phyloP scores from a whole-genome alignment of 202 grass and related monocot genomes.

The Hordeum pubiflorum region DNA sequence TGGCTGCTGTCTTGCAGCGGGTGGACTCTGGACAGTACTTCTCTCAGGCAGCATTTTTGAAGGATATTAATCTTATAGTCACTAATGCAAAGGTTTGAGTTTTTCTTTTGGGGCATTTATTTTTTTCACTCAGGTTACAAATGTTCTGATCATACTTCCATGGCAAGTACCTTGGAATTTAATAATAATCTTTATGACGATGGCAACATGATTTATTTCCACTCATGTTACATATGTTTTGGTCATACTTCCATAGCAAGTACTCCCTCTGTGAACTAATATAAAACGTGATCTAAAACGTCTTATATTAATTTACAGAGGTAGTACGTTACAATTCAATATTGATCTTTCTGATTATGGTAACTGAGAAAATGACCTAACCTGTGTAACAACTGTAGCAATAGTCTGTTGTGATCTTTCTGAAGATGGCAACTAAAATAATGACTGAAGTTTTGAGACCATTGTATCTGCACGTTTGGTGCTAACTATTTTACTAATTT shows the following conservation, averaged over 20 bases:
- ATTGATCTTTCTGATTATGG: not conserved
- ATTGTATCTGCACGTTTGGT: not conserved
- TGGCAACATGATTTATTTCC: not conserved
- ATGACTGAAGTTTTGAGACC: not conserved
- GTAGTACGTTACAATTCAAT: not conserved
- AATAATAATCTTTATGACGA: not conserved
- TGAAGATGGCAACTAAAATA: constrained; percentile 4
- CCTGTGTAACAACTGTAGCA: not conserved
- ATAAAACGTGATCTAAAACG: too few relatives aligned
- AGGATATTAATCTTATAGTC: constrained; percentile 91
- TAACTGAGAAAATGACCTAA: not conserved
- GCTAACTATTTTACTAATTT: constrained; percentile 2
- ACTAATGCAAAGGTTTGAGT: constrained; percentile 77
- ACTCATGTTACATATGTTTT: not conserved
- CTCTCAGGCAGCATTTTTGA: constrained; percentile 54
- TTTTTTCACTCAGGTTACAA: constrained; percentile 10
- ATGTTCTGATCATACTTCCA: not conserved
- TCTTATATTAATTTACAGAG: too few relatives aligned
- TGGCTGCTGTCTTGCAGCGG: constrained; percentile 80
- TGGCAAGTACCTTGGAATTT: not conserved
- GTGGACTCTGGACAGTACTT: constrained; percentile 88
- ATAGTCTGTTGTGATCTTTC: not conserved
- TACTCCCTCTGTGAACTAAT: too few relatives aligned
- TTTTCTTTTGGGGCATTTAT: constrained; percentile 7
- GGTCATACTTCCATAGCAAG: not conserved